These are phyloP conservation scores for Blumeriella jaapii DNA, from an alignment of 2,329 filamentous ascomycete genomes.

Conservation along the genomic window DNA sequence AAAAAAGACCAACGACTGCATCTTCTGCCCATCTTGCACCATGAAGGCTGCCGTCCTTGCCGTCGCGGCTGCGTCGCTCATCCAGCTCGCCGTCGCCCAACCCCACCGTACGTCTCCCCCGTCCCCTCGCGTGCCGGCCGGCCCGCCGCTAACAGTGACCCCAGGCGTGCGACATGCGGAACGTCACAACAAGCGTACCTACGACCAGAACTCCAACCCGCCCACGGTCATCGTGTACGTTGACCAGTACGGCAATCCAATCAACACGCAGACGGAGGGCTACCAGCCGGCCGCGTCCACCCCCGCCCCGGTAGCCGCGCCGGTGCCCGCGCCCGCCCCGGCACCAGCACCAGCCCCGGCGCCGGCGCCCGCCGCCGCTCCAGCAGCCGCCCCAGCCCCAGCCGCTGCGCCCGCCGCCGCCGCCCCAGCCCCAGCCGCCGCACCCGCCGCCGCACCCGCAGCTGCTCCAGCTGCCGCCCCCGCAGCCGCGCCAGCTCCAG, in stretches of 20 bases:
- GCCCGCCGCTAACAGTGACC: background rate
- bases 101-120: conserved; percentile 20
- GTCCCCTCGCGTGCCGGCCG: background rate
- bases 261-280: too few species aligned
- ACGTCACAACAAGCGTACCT: too few species aligned
- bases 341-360: conserved; percentile 1
- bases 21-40: too few species aligned
- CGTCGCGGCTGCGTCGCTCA: conserved; percentile 30
- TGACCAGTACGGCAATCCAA: conserved; percentile 38
- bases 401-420: background rate
- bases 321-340: background rate
- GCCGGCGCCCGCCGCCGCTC: background rate
- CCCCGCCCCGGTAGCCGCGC: conserved; percentile 15
- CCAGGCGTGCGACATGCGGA: conserved; percentile 19
- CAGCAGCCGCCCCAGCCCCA: background rate
- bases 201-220: too few species aligned
- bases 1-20: conserved; percentile 20
- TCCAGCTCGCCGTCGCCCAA: conserved; percentile 32
- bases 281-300: conserved; percentile 36
- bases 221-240: conserved; percentile 48
- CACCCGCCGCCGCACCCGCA: background rate
- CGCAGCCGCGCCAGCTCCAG: background rate
- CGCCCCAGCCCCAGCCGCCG: background rate
- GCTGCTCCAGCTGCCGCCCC: background rate
- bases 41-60: conserved; percentile 35